A percentile compares a stretch with the other conserved stretches of the same genome.
phyloP scores from a whole-genome alignment of 768 basidiomycete genomes.

The Lactifluus volemus region DNA sequence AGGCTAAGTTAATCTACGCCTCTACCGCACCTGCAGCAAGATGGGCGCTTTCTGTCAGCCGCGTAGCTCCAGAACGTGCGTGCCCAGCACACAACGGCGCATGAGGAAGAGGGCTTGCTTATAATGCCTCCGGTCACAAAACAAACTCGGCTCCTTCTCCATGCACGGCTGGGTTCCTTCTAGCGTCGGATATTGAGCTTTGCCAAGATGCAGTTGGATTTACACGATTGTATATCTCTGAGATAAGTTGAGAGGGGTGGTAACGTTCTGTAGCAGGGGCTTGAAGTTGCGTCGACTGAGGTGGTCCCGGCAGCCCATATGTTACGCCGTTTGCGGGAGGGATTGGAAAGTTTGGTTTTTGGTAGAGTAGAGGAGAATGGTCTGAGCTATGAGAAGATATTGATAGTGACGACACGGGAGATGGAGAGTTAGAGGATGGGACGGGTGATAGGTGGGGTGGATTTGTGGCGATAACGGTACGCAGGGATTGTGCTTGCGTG shows the following conservation, averaged over 20 bases:
- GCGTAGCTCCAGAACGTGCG: neutral
- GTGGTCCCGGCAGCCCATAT: slow-evolving; percentile 1
- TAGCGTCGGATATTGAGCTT: neutral
- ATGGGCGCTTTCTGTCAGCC: neutral
- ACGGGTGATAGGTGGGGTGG: neutral
- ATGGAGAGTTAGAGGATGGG: slow-evolving; percentile 13
- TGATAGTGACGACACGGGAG: slow-evolving; percentile 19
- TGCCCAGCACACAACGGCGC: neutral
- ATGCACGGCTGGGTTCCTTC: slow-evolving; percentile 1
- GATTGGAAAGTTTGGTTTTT: slow-evolving; percentile 1
- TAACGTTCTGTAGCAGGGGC: neutral
- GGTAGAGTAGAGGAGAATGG: slow-evolving; percentile 14
- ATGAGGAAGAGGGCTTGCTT: neutral
- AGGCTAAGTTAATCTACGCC: neutral
- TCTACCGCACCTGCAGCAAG: neutral
- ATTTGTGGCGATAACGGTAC: neutral
- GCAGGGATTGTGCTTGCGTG: neutral
- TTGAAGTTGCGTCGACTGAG: slow-evolving; percentile 4
- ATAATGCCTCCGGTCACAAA: slow-evolving; percentile 2
- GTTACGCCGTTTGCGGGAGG: neutral
- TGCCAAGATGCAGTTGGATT: slow-evolving; percentile 6
- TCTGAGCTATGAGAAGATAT: slow-evolving; percentile 17
- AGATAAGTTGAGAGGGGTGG: neutral
- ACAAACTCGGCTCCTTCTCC: neutral
- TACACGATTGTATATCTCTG: slow-evolving; percentile 1